phyloP scores from a whole-genome alignment of 495 filamentous ascomycete genomes.

The Tuber melanosporum region DNA sequence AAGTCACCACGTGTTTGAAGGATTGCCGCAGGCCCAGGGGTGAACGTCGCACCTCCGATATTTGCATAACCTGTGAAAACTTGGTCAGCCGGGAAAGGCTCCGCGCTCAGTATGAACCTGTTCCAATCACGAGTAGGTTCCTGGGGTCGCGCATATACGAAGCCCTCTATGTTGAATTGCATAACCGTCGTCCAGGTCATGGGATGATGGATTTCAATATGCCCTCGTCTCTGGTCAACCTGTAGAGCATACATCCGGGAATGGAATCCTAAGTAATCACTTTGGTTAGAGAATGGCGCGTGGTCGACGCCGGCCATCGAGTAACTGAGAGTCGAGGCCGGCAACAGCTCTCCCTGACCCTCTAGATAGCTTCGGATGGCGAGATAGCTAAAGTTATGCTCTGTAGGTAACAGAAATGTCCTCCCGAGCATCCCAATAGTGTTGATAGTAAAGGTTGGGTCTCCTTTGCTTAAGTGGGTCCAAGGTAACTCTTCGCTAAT shows the following conservation, averaged over 20 bases:
- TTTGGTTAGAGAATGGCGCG: neutral
- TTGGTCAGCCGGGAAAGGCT: neutral
- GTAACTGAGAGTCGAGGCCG: neutral
- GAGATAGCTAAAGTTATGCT: neutral
- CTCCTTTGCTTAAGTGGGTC: neutral
- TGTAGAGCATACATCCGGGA: neutral
- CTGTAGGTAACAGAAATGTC: neutral
- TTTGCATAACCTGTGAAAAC: neutral
- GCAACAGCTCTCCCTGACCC: neutral
- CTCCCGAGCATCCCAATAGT: neutral
- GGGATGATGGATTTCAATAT: neutral
- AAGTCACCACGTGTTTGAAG: neutral
- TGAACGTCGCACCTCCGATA: neutral
- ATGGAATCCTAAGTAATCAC: neutral
- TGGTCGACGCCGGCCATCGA: neutral
- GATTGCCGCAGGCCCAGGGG: neutral
- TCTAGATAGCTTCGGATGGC: neutral
- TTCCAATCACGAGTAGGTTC: neutral
- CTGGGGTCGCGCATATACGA: neutral
- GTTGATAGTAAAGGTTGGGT: neutral
- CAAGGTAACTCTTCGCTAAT: neutral
- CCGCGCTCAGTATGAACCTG: neutral
- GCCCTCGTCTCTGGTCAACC: neutral
- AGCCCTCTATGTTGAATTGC: neutral
- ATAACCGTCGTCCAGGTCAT: neutral